Evolutionary conservation across 129 eudicot genomes (phyloP).

Genomic region (Pseudognaphalium luteoalbum): DNA sequence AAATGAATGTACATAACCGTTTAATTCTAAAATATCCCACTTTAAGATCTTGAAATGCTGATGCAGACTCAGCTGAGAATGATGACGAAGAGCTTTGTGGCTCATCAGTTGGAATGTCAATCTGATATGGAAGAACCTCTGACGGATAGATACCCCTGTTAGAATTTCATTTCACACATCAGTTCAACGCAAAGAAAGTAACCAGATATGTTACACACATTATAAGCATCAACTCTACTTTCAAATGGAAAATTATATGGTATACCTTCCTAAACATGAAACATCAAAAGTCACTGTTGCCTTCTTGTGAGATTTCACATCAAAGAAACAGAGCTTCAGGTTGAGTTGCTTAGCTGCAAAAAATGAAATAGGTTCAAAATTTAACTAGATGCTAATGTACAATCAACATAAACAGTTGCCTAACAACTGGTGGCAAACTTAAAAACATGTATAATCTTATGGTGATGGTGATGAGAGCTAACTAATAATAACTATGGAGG

Average conservation of each 20-base stretch:
- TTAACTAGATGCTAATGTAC: neutral
- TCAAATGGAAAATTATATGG: slow-evolving; percentile 4
- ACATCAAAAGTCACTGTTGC: slow-evolving; percentile 52
- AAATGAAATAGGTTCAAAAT: neutral
- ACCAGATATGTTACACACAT: neutral
- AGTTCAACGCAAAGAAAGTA: neutral
- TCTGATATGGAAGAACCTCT: slow-evolving; percentile 45
- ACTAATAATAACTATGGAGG: neutral
- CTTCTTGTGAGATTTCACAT: slow-evolving; percentile 43
- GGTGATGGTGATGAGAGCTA: neutral
- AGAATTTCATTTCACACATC: slow-evolving; percentile 14
- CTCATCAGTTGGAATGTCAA: slow-evolving; percentile 26
- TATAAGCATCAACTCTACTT: neutral
- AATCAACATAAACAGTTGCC: slow-evolving; percentile 3
- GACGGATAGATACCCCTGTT: slow-evolving; percentile 77
- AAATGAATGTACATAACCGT: slow-evolving; percentile 55
- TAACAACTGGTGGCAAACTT: neutral
- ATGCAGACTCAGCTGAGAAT: slow-evolving; percentile 31
- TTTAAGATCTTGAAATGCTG: slow-evolving; percentile 44
- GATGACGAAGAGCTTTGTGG: slow-evolving; percentile 9
- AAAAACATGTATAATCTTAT: neutral
- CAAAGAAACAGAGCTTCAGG: slow-evolving; percentile 59
- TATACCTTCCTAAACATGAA: slow-evolving; percentile 63
- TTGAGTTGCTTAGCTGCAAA: slow-evolving; percentile 62
- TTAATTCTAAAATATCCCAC: slow-evolving; percentile 59